phyloP scores from a whole-genome alignment of 768 basidiomycete species.

The Lentinula raphanica region DNA sequence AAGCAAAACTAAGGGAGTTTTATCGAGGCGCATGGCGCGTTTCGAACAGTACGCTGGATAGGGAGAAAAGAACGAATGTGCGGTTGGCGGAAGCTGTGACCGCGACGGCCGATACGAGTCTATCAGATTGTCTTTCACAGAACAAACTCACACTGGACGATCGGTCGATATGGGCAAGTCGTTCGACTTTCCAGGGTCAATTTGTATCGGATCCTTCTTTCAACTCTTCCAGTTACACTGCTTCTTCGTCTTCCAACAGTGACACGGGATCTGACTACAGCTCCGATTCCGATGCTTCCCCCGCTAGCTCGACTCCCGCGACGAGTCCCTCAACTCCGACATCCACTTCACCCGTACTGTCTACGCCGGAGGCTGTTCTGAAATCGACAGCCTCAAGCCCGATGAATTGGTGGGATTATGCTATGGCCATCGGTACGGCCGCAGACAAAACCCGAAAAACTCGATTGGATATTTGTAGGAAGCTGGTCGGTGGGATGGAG shows the following conservation, averaged over 20 bases:
- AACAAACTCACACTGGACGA: neutral
- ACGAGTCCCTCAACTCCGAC: neutral
- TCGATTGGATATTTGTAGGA: constrained; percentile 20
- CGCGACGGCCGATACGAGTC: neutral
- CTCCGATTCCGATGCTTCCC: neutral
- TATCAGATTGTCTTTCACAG: neutral
- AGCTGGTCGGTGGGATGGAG: constrained; percentile 1
- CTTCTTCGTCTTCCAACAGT: neutral
- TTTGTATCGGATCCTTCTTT: neutral
- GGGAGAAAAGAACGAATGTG: constrained; percentile 22
- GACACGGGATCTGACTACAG: neutral
- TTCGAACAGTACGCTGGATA: no score
- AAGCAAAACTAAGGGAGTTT: constrained; percentile 30
- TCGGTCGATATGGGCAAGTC: neutral
- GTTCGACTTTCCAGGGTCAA: neutral
- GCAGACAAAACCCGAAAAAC: constrained; percentile 35
- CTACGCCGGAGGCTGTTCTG: neutral
- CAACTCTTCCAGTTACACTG: neutral
- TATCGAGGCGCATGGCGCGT: constrained; percentile 62
- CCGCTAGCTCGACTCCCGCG: neutral
- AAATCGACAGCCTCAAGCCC: neutral
- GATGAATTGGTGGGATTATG: constrained; percentile 59
- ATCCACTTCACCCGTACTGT: no score
- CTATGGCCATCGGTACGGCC: constrained; percentile 34
- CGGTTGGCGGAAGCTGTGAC: neutral